Evolutionary conservation across 371 early-diverging fungal species (phyloP).

Genomic region (Batkoa obscura): DNA sequence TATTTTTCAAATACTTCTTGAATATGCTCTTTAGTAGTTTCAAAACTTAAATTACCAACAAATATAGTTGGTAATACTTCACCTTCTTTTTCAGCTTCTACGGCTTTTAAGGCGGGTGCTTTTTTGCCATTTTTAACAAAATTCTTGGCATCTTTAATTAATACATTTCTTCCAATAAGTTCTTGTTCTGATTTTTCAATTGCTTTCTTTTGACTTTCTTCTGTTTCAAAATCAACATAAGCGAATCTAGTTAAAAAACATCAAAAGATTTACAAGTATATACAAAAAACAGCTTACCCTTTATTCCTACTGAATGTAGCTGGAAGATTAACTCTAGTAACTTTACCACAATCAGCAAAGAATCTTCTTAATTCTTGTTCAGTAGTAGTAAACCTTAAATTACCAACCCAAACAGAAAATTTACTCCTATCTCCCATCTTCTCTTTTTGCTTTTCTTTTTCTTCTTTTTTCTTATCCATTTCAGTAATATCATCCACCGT

Average conservation of each 20-base stretch:
- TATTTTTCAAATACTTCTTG: constrained; percentile 34
- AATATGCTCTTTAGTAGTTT: constrained; percentile 35
- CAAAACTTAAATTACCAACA: constrained; percentile 60
- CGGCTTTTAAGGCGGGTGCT: constrained; percentile 1
- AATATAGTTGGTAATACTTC: constrained; percentile 56
- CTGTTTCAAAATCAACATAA: constrained; percentile 39
- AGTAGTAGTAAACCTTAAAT: constrained; percentile 36
- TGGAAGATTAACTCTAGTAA: constrained; percentile 52
- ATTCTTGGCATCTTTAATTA: constrained; percentile 34
- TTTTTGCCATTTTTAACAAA: constrained; percentile 11
- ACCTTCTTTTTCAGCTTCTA: constrained; percentile 15
- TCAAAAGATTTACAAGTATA: background rate
- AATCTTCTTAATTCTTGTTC: constrained; percentile 28
- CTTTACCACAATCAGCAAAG: constrained; percentile 30
- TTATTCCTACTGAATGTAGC: constrained; percentile 22
- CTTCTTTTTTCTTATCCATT: constrained; percentile 7
- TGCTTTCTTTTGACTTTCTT: constrained; percentile 30
- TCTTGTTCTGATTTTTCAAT: constrained; percentile 32
- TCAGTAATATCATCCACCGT: constrained; percentile 10
- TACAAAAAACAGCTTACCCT: constrained; percentile 17
- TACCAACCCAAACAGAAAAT: constrained; percentile 56
- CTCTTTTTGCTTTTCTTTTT: constrained; percentile 15
- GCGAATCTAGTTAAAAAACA: constrained; percentile 28
- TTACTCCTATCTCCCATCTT: constrained; percentile 17
- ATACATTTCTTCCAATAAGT: constrained; percentile 34